These are phyloP conservation scores for Aureobasidium musti DNA, from an alignment of 2,329 filamentous ascomycete genomes.

Conservation along the genomic window DNA sequence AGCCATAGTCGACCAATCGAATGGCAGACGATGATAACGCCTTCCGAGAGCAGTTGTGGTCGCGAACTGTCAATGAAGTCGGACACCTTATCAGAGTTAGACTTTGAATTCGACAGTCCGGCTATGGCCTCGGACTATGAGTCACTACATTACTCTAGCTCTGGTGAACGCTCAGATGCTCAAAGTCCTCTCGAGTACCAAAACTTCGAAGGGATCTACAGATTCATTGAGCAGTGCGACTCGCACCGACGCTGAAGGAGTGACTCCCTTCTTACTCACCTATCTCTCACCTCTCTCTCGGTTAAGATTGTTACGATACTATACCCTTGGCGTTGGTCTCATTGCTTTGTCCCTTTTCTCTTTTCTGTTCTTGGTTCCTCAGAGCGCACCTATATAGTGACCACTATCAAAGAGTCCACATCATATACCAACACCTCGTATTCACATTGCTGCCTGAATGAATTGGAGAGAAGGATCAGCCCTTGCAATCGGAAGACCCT, in stretches of 20 bases:
- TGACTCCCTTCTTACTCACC: background rate
- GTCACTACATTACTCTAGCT: slow-evolving; percentile 55
- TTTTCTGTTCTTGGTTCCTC: background rate
- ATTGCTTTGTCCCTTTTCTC: background rate
- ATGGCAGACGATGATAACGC: slow-evolving; percentile 61
- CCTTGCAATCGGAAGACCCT: background rate
- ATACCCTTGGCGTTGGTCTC: slow-evolving; percentile 18
- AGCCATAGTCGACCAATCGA: slow-evolving; percentile 41
- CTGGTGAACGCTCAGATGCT: slow-evolving; percentile 33
- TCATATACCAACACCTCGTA: background rate
- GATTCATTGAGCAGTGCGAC: slow-evolving; percentile 66
- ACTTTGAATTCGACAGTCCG: slow-evolving; percentile 36
- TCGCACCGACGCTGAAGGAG: slow-evolving; percentile 32
- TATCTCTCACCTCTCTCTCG: background rate
- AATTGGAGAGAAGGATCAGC: background rate
- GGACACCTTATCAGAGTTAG: slow-evolving; percentile 42
- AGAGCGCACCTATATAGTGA: background rate
- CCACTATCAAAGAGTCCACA: background rate
- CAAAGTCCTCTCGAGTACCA: slow-evolving; percentile 59
- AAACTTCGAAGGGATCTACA: slow-evolving; percentile 65
- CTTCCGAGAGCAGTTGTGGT: slow-evolving; percentile 40
- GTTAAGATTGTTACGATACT: slow-evolving; percentile 21
- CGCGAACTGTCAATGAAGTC: slow-evolving; percentile 30
- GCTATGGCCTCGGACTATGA: slow-evolving; percentile 59
- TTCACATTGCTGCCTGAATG: background rate